A percentile compares a stretch with the other conserved stretches of the same genome.
phyloP scores from a whole-genome alignment of 768 basidiomycete genomes.

The Amanita rimosa region DNA sequence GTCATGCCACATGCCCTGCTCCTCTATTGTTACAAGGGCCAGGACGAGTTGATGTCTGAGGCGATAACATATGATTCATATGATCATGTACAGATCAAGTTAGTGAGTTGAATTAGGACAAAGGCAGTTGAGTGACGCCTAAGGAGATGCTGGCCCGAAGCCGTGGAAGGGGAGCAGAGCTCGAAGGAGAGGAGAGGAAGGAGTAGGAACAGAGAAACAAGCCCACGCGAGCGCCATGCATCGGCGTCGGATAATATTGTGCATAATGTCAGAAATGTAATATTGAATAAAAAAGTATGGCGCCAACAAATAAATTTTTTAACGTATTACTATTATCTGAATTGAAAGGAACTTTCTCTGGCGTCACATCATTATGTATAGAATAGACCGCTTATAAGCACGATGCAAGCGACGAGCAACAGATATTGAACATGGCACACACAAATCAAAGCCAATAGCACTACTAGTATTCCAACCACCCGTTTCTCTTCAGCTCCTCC shows the following conservation, averaged over 20 bases:
- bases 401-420: neutral
- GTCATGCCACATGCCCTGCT: neutral
- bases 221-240: slow-evolving; percentile 5
- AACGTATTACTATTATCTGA: neutral
- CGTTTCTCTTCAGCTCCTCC: neutral
- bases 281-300: neutral
- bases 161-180: neutral
- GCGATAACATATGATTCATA: slow-evolving; percentile 1
- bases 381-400: too few species aligned
- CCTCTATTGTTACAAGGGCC: neutral
- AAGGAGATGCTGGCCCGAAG: neutral
- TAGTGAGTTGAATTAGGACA: neutral
- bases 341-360: too few species aligned
- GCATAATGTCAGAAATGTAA: slow-evolving; percentile 6
- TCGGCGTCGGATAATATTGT: neutral
- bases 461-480: neutral
- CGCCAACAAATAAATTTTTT: too few species aligned
- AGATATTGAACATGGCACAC: neutral
- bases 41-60: neutral
- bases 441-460: neutral
- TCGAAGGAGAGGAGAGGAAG: slow-evolving; percentile 2
- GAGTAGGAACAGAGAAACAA: slow-evolving; percentile 3
- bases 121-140: neutral
- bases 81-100: slow-evolving; percentile 2
- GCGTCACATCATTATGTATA: neutral